Base-by-base conservation (phyloP, 2,329 filamentous ascomycete genomes). In the Trichophyton mentagrophytes region DNA sequence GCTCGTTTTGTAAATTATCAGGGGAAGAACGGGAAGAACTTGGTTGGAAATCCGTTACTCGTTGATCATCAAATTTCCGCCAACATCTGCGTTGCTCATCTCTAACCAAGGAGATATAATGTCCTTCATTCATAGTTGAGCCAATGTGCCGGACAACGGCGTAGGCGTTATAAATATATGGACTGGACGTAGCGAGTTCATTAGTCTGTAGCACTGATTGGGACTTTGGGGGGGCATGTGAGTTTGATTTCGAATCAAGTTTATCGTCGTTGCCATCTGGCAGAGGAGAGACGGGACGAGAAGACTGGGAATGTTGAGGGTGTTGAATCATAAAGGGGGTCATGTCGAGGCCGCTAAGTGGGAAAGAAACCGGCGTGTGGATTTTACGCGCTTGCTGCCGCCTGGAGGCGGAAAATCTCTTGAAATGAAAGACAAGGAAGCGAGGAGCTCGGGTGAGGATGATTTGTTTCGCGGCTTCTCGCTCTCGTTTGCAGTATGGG, bases 111-210 rank as follows among this genome's bases (percentile, higher is more conserved):
- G 85, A 81, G 59, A 86, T 85, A 71, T 96, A 96, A 73, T 96
- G 91, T 0, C 91, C 91, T 58, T 82, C 83, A 42, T 83, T 82
- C 59, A 88, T 78, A 0, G 80, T 84, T 0, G 76, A 76, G 22
- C 91, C 91, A 3, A 82, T 74, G 71, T 96, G 91, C 64, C 88
- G 80, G 60, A 95, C 83, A 5, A 96, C 87, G 1, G 86, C 92
- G 70, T 95, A 96, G 59, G 88, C 86, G 69, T 95, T 87, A 72
- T 96, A 99, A 3, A 78, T 76, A 69, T 88, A 90, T 0, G 88
- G 86, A 0, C 71, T 71, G 59, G 69, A 76, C 60, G 67, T 75
- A 59, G 67, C 71, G 49, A 67, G 65, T 61, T 70, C 62, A 69
- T 64, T 33, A 7, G 61, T 30, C 15, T 40, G 3, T 30, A 59